Conservation (phyloP, 345 rosid species). For the Eucalyptus shirleyi region DNA sequence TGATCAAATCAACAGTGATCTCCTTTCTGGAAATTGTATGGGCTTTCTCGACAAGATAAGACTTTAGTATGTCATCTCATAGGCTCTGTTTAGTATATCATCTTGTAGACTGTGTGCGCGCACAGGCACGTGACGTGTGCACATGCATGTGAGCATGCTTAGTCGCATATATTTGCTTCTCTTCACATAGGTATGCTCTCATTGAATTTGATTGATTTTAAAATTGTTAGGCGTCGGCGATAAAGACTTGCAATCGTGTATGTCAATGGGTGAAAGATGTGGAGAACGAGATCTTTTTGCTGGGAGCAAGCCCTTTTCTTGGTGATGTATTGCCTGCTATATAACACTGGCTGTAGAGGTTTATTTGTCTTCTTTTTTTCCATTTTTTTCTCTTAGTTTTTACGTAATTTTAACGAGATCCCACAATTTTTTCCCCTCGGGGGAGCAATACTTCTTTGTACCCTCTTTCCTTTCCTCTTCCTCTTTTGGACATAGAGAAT, state of each 20-base stretch:
- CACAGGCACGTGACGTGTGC: rapidly evolving
- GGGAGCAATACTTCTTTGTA: background rate
- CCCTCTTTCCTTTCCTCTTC: background rate
- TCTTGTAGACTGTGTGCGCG: background rate
- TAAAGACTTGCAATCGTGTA: slow-evolving; percentile 83
- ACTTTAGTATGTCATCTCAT: background rate
- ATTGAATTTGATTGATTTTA: background rate
- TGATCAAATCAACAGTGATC: background rate
- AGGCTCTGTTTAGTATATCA: background rate
- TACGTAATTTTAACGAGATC: background rate
- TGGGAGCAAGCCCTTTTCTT: slow-evolving; percentile 96
- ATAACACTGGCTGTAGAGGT: slow-evolving; percentile 15
- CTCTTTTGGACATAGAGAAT: background rate
- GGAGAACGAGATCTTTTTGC: slow-evolving; percentile 89
- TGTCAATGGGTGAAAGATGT: slow-evolving; percentile 95
- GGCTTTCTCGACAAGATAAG: background rate
- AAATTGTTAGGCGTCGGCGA: slow-evolving; percentile 61
- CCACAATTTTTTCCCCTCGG: background rate
- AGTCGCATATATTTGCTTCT: background rate
- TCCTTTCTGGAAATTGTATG: background rate
- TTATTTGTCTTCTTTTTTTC: background rate
- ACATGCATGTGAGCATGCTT: background rate
- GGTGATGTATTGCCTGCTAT: slow-evolving; percentile 35
- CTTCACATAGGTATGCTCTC: background rate
- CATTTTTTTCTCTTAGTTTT: background rate